These are phyloP conservation scores for Thalassiosira oceanica DNA, from an alignment of 352 stramenopile species.

Conservation along the genomic window DNA sequence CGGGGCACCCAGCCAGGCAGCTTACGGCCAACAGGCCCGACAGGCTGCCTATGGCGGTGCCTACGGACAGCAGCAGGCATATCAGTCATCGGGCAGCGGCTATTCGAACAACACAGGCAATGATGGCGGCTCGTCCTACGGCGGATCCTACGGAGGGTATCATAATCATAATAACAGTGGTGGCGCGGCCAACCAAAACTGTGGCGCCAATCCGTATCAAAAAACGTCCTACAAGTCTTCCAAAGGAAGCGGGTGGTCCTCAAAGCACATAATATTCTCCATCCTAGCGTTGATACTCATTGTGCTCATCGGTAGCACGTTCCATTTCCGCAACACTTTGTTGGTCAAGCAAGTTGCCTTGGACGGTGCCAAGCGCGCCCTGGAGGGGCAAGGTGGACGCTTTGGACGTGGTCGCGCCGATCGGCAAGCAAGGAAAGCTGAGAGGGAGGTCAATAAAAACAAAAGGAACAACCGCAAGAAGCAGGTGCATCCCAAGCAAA, in stretches of 20 bases:
- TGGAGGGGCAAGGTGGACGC: not conserved
- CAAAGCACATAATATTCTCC: not conserved
- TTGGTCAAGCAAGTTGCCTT: not conserved
- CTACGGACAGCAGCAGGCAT: no score
- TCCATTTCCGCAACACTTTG: conserved; percentile 3
- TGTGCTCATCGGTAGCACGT: not conserved
- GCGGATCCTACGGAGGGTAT: no score
- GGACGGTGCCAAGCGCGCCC: not conserved
- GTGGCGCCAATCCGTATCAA: conserved; percentile 2
- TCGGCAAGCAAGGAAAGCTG: not conserved
- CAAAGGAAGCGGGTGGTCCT: not conserved
- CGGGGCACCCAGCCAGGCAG: no score
- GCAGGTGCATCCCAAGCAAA: not conserved
- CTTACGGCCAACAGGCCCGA: no score
- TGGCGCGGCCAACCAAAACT: no score
- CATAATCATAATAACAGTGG: no score
- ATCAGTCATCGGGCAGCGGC: no score
- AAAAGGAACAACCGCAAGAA: not conserved
- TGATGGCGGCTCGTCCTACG: no score
- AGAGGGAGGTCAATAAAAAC: not conserved
- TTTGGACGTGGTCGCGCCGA: not conserved
- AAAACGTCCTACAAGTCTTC: conserved; percentile 8
- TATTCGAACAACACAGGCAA: no score
- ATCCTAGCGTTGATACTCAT: conserved; percentile 5
- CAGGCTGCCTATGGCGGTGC: no score